These are phyloP conservation scores for Thelonectria discophora DNA, from an alignment of 2,329 filamentous ascomycete genomes.

Conservation along the genomic window DNA sequence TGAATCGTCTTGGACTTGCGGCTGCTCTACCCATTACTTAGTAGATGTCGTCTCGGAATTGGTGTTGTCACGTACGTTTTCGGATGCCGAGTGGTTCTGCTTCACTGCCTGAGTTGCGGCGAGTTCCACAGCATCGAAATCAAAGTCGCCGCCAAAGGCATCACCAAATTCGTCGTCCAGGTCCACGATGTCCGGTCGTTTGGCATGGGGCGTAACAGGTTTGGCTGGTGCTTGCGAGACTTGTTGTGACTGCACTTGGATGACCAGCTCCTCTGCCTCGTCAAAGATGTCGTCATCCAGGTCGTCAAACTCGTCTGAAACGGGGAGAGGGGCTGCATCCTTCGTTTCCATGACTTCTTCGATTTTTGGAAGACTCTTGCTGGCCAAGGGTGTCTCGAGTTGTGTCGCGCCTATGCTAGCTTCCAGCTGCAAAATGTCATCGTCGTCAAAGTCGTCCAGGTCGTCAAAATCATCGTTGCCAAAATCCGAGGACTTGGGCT, in stretches of 20 bases:
- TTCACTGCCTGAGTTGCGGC: conserved; percentile 73
- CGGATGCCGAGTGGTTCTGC: conserved; percentile 38
- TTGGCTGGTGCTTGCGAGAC: conserved; percentile 23
- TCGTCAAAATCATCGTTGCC: conserved; percentile 67
- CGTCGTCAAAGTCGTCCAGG: conserved; percentile 70
- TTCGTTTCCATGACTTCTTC: conserved; percentile 2
- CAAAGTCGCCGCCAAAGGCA: conserved; percentile 73
- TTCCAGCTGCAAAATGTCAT: conserved; percentile 64
- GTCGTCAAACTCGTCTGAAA: conserved; percentile 69
- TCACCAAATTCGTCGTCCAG: conserved; percentile 49
- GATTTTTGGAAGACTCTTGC: conserved; percentile 7
- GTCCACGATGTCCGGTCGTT: conserved; percentile 24
- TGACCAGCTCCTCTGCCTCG: conserved; percentile 50
- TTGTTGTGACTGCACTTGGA: conserved; percentile 34
- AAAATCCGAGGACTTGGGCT: conserved; percentile 56
- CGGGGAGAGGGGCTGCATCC: not conserved
- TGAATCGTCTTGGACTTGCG: conserved; percentile 79
- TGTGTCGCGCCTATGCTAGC: conserved; percentile 50
- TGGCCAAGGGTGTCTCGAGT: conserved; percentile 25
- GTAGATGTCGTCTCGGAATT: conserved; percentile 52
- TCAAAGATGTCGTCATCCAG: conserved; percentile 69
- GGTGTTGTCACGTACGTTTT: conserved; percentile 50
- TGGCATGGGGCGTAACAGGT: conserved; percentile 7
- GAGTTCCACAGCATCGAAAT: conserved; percentile 80
- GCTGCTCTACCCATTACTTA: conserved; percentile 74